Evolutionary conservation across 495 filamentous ascomycete species (phyloP).

Genomic region (Pseudevernia furfuracea): DNA sequence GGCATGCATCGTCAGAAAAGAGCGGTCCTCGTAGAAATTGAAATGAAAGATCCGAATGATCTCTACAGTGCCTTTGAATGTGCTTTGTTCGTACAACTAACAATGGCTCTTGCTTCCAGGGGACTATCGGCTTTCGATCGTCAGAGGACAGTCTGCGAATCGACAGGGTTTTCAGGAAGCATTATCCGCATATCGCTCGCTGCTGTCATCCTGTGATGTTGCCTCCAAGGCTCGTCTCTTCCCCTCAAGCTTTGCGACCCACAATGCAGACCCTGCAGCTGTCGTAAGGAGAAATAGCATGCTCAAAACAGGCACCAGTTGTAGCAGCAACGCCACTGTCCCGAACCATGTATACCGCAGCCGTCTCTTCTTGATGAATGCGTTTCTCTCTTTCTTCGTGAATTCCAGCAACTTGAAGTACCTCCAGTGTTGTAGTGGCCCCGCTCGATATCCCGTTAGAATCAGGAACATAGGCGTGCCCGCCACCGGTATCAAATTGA

Average conservation of each 20-base stretch:
- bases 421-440: slow-evolving; percentile 60
- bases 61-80: not conserved
- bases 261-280: slow-evolving; percentile 54
- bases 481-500: slow-evolving; percentile 58
- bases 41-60: not conserved
- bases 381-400: slow-evolving; percentile 50
- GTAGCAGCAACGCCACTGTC: slow-evolving; percentile 51
- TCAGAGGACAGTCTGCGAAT: not conserved
- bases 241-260: slow-evolving; percentile 52
- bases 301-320: slow-evolving; percentile 54
- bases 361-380: slow-evolving; percentile 43
- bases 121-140: not conserved
- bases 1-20: not conserved
- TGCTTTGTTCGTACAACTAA: not conserved
- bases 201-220: not conserved
- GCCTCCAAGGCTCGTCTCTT: slow-evolving; percentile 15
- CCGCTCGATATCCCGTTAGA: slow-evolving; percentile 55
- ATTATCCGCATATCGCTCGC: slow-evolving; percentile 21
- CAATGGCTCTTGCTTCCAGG: too few species aligned
- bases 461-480: slow-evolving; percentile 58
- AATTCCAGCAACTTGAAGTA: slow-evolving; percentile 55
- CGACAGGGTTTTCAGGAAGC: slow-evolving; percentile 10
- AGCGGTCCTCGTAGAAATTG: not conserved
- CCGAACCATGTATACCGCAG: slow-evolving; percentile 61
- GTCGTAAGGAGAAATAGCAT: slow-evolving; percentile 64